Conservation (phyloP, 1,284 basidiomycete species). For the Cerrena zonata region DNA sequence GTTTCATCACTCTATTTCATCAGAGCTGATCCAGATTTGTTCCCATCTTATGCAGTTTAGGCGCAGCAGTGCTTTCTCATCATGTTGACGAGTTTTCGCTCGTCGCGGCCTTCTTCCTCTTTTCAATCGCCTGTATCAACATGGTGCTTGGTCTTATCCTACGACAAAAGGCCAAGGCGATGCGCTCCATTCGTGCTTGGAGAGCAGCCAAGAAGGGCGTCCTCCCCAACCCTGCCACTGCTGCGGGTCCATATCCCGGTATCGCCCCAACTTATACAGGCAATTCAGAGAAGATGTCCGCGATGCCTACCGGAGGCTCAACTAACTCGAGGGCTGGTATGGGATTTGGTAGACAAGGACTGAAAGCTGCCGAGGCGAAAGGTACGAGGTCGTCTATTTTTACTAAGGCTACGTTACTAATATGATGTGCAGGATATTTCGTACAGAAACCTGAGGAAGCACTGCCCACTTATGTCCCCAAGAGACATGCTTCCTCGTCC, state of each 20-base stretch:
- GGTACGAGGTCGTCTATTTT: conserved; percentile 31
- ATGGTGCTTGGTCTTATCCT: conserved; percentile 72
- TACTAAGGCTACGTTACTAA: background rate
- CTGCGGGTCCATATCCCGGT: conserved; percentile 1
- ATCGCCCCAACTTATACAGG: conserved; percentile 32
- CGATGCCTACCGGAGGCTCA: conserved; percentile 25
- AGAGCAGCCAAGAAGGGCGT: conserved; percentile 48
- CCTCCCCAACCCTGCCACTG: conserved; percentile 42
- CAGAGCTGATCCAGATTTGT: conserved; percentile 6
- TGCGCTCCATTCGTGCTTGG: conserved; percentile 60
- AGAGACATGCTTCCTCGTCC: conserved; percentile 1
- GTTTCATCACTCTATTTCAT: background rate
- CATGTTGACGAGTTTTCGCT: conserved; percentile 75
- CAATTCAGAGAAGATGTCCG: conserved; percentile 25
- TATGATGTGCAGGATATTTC: conserved; percentile 9
- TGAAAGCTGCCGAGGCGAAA: conserved; percentile 62
- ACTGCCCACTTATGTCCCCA: conserved; percentile 14
- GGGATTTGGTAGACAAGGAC: conserved; percentile 74
- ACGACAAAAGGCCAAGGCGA: conserved; percentile 55
- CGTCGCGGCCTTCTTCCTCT: conserved; percentile 82
- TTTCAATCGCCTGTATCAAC: conserved; percentile 79
- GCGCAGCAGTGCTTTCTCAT: conserved; percentile 76
- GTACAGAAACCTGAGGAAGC: conserved; percentile 15
- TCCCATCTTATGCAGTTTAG: conserved; percentile 40
- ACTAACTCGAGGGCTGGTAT: conserved; percentile 40